Evolutionary conservation across 768 basidiomycete species (phyloP), one percentile per base, ranked within the genome.

Genomic region (Leccinellum luteum): DNA sequence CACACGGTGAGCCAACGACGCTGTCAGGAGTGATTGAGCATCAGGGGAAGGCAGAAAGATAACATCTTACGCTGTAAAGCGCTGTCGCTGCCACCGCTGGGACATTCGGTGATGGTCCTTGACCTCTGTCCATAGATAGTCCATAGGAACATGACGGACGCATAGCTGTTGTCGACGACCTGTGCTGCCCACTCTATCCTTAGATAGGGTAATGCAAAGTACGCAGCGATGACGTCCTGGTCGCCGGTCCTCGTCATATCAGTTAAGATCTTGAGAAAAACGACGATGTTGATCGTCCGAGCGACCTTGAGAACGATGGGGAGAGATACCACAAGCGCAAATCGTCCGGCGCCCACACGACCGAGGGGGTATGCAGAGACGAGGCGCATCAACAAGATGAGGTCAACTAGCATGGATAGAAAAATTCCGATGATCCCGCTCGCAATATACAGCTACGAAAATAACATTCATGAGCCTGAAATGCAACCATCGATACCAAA

Each of bases 141-240:
- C 61, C 63, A 69, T 2, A 73, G 53, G 51, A 73, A 73, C 6
- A 58, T 55, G 13, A 61, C 45, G 8, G 71, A 65, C 17, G 58
- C 64, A 51, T 63, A 72, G n/a, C 71, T 71, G 27, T 73, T 72
- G 48, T 73, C 71, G 30, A 65, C 58, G 2, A 69, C 34, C 55
- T 72, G 70, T 1, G 64, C 48, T 3, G 56, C 56, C 68, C 71
- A 72, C 25, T 69, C 73, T n/a, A 70, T 64, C 51, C 66, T 74
- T 23, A 73, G 8, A 54, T 64, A 70, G 12, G 69, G 73, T 3
- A 62, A 54, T 10, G 59, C 9, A 12, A 48, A 35, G 61, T 62
- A 73, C 8, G 57, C 47, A 3, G 56, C 2, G 9, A 45, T 57
- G n/a, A 67, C 23, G 0, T 59, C 48, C 41, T 59, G 48, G 14